A percentile compares a stretch with the other conserved stretches of the same genome.
These are phyloP conservation scores for Penicillium chermesinum DNA, from an alignment of 495 filamentous ascomycete genomes.

Conservation along the genomic window DNA sequence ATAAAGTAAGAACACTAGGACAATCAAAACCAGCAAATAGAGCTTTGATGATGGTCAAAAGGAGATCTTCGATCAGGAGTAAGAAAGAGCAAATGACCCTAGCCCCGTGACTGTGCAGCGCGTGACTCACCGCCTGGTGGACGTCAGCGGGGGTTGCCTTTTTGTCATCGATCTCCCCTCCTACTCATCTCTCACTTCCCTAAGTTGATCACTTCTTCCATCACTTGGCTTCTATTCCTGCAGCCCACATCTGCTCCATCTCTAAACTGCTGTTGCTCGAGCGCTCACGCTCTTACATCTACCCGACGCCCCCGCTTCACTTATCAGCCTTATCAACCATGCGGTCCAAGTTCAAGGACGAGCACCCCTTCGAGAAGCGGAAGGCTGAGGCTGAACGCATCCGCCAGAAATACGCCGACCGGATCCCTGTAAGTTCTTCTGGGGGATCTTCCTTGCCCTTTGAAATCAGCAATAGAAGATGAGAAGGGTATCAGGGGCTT, in stretches of 20 bases:
- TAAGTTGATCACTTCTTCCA: constrained; percentile 15
- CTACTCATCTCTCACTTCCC: constrained; percentile 13
- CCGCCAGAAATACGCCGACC: constrained; percentile 97
- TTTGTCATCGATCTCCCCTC: constrained; percentile 26
- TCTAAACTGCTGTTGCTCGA: constrained; percentile 5
- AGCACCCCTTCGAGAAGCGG: constrained; percentile 98
- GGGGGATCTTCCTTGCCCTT: too few species aligned
- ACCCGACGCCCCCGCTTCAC: constrained; percentile 24
- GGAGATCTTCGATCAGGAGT: background rate
- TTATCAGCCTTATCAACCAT: constrained; percentile 47
- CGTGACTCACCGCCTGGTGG: constrained; percentile 36
- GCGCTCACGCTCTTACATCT: background rate
- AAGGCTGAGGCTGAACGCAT: constrained; percentile 99
- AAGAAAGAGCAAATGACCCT: constrained; percentile 6
- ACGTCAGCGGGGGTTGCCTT: constrained; percentile 30
- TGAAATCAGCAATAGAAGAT: too few species aligned
- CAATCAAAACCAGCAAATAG: background rate
- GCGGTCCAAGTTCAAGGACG: constrained; percentile 99
- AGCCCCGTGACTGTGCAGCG: constrained; percentile 15
- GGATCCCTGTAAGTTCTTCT: constrained; percentile 79
- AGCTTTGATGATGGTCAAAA: background rate
- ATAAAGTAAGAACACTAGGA: too few species aligned
- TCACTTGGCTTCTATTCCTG: background rate
- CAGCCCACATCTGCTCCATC: background rate
- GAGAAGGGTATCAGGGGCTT: background rate